These are phyloP conservation scores for Pseudocercospora pini-densiflorae DNA, from an alignment of 2,329 filamentous ascomycete genomes.

Conservation along the genomic window DNA sequence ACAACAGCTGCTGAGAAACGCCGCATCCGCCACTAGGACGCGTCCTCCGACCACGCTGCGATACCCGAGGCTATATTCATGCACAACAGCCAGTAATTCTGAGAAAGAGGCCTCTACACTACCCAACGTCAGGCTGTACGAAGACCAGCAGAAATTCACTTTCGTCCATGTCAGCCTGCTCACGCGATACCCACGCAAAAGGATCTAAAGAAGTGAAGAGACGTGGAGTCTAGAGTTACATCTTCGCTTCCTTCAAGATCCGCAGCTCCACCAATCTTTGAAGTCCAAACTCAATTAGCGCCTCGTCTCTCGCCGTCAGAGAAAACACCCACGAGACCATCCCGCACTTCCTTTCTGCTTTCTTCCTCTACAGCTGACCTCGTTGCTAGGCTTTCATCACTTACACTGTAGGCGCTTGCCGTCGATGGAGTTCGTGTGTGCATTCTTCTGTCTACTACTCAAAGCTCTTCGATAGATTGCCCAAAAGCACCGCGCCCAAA, in stretches of 20 bases:
- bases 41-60: not conserved
- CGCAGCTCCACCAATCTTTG: constrained; percentile 3
- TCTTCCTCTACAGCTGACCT: not conserved
- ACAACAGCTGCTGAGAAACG: not conserved
- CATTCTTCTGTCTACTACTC: constrained; percentile 41
- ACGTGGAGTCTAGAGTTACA: not conserved
- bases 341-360: not conserved
- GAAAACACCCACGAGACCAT: not conserved
- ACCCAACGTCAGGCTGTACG: not conserved
- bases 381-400: not conserved
- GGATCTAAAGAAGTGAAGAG: not conserved
- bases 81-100: not conserved
- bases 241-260: constrained; percentile 4
- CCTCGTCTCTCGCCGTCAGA: not conserved
- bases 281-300: constrained; percentile 1
- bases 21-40: not conserved
- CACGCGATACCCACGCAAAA: not conserved
- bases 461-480: constrained; percentile 37
- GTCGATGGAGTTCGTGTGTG: constrained; percentile 39
- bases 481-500: not conserved
- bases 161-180: not conserved
- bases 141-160: not conserved
- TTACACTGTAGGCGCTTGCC: not conserved
- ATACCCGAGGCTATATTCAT: not conserved
- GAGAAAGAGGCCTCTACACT: not conserved